Base-by-base conservation (phyloP, 2,329 filamentous ascomycete species). In the Phyllosticta citriasiana region DNA sequence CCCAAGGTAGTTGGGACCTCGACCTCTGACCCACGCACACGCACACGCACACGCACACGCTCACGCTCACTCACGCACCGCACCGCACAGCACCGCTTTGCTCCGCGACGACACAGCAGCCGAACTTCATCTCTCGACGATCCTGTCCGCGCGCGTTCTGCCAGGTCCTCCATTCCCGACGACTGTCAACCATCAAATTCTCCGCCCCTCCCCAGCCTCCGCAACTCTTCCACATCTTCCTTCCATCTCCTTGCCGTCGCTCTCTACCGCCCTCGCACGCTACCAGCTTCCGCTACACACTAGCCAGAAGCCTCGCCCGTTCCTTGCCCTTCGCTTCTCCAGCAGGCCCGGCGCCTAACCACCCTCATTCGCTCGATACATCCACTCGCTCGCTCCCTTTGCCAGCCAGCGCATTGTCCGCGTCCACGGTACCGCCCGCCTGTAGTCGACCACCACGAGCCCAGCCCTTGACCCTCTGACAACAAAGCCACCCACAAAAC, bases 351-450 rank as follows among this genome's bases (percentile, higher is more conserved):
- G 58, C 58, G 58, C 58, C 58, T 60, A 55, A 60, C 53, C 53
- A 61, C 59, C 59, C 59, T 61, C 60, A 57, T 61, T 61, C 55
- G 60, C 60, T 61, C 59, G 40, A 19, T 27, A 55, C 54, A 51
- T 61, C 57, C 25, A 52, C 22, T 27, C 40, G 16, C 54, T 57
- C 54, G 40, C 10, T 12, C 51, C 35, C 59, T 56, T 53, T 53
- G n/a, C 50, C 47, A 25, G n/a, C 50, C 47, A 25, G 40, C 54
- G 14, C 22, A 19, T 22, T 26, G 47, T 35, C 59, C 14, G 12
- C 47, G 22, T 19, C 54, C 27, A 55, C 53, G 8, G 27, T 52
- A 53, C 52, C 51, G 24, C 53, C 35, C 53, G 24, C 53, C 57
- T 22, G 16, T 22, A 22, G 19, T 22, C 19, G 19, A n/a, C 22